Percentiles rank a stretch among this genome's conserved stretches.
These are phyloP conservation scores for Aureobasidium zeae DNA, from an alignment of 2,329 filamentous ascomycete species.

Conservation along the genomic window DNA sequence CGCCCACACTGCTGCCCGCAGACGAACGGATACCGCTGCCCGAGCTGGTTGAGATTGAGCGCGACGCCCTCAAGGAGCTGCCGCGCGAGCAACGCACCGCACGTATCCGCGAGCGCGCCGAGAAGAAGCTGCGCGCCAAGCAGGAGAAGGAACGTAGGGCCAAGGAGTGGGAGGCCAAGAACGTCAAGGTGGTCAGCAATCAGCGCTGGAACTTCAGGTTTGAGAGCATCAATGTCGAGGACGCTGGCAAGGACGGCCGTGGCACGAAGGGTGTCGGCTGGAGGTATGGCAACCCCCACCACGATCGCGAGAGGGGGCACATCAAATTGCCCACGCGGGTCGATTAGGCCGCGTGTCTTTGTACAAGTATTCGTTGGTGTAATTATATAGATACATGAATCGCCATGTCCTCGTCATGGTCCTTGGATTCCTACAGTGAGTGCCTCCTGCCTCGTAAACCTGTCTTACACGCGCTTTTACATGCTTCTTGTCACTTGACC, in stretches of 20 bases:
- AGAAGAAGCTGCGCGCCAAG: slow-evolving; percentile 32
- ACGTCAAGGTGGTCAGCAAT: slow-evolving; percentile 37
- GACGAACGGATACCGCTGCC: slow-evolving; percentile 57
- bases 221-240: slow-evolving; percentile 48
- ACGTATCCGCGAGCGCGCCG: slow-evolving; percentile 32
- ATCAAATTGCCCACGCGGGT: slow-evolving; percentile 56
- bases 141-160: slow-evolving; percentile 32
- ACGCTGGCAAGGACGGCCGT: slow-evolving; percentile 47
- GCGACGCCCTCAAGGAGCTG: slow-evolving; percentile 33
- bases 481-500: too few species aligned
- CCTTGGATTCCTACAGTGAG: too few species aligned
- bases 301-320: slow-evolving; percentile 53
- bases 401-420: not conserved
- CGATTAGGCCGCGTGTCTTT: slow-evolving; percentile 26
- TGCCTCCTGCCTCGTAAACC: too few species aligned
- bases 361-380: slow-evolving; percentile 17
- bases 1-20: slow-evolving; percentile 49
- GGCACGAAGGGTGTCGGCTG: slow-evolving; percentile 45
- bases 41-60: slow-evolving; percentile 44
- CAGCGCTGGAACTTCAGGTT: slow-evolving; percentile 53
- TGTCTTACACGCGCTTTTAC: too few species aligned
- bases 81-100: slow-evolving; percentile 35
- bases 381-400: slow-evolving; percentile 1
- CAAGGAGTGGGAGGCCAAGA: slow-evolving; percentile 36
- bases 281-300: slow-evolving; percentile 53